Evolutionary conservation across 73 alveolate species (phyloP), one percentile per base, ranked within the genome.

Genomic region (Symbiodinium natans): DNA sequence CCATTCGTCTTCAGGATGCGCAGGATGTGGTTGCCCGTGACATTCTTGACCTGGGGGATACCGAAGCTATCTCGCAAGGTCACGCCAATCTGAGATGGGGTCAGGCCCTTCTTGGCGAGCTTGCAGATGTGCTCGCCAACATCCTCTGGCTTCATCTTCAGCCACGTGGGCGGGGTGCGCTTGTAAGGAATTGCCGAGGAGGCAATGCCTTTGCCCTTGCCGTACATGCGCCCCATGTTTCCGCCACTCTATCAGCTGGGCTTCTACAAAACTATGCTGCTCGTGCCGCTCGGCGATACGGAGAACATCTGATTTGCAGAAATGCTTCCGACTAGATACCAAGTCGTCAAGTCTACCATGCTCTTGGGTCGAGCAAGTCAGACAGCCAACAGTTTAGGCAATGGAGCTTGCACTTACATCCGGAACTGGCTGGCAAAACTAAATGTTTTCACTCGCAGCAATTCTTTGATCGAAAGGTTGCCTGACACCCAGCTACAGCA

Each of bases 41-140:
- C 99, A 38, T 99, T 92, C 98, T 99, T 99, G 71, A 99, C 99
- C 98, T 99, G 99, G 31, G 99, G 99, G 82, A 99, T 94, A 46
- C 99, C 99, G 99, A 94, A 93, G 99, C 99, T 99, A 99, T 99
- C 99, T 95, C 99, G 99, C 98, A 99, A 99, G 92, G 99, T 87
- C 89, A 99, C 99, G 80, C 99, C 99, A 93, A 99, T 99, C 99
- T 99, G 99, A 56, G 99, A 99, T 23, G 99, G 99, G 92, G 99
- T 99, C 87, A 99, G 83, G 54, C 99, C 99, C 99, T 99, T 99
- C 99, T 99, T 99, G 99, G 99, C 99, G 94, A 99, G 99, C 95
- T 99, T 99, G 92, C 99, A 99, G 86, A 99, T 99, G 83, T 99
- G 99, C 42, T 99, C 99, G 86, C 93, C 80, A 96, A 99, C 99